Percentiles rank a stretch among this genome's conserved stretches.
These are phyloP conservation scores for Aurinia saxatilis DNA, from an alignment of 345 rosid species.

Conservation along the genomic window DNA sequence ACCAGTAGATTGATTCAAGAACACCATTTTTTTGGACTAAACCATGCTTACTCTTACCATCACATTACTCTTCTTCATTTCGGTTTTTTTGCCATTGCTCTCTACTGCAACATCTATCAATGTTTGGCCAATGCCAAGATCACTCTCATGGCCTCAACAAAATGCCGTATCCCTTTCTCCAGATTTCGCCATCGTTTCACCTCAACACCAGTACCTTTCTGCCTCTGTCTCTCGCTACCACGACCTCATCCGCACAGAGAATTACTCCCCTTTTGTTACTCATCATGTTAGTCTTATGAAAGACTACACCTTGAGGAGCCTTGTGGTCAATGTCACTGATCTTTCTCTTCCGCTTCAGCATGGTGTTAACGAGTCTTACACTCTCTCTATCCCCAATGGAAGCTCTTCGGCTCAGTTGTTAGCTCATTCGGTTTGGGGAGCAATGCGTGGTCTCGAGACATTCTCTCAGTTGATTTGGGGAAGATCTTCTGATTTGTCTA, in stretches of 20 bases:
- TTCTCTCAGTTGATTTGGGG: conserved; percentile 87
- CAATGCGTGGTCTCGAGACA: conserved; percentile 84
- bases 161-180: conserved; percentile 41
- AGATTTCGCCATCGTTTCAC: conserved; percentile 43
- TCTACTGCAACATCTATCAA: conserved; percentile 26
- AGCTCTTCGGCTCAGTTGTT: conserved; percentile 29
- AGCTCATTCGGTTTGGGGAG: conserved; percentile 71
- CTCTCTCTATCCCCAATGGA: conserved; percentile 40
- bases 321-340: conserved; percentile 38
- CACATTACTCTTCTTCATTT: conserved; percentile 1
- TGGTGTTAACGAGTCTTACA: conserved; percentile 66
- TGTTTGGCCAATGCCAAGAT: conserved; percentile 75
- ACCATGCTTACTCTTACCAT: conserved; percentile 8
- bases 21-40: background rate
- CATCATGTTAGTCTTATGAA: conserved; percentile 37
- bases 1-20: conserved; percentile 3
- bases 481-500: conserved; percentile 20
- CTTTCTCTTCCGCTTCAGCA: conserved; percentile 51
- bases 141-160: conserved; percentile 51
- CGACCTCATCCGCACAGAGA: conserved; percentile 39
- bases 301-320: conserved; percentile 32
- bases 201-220: conserved; percentile 43
- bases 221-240: conserved; percentile 47
- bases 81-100: conserved; percentile 1
- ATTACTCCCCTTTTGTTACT: conserved; percentile 36